These are phyloP conservation scores for Aspergillus quadrilineatus DNA, from an alignment of 2,329 filamentous ascomycete species.

Conservation along the genomic window DNA sequence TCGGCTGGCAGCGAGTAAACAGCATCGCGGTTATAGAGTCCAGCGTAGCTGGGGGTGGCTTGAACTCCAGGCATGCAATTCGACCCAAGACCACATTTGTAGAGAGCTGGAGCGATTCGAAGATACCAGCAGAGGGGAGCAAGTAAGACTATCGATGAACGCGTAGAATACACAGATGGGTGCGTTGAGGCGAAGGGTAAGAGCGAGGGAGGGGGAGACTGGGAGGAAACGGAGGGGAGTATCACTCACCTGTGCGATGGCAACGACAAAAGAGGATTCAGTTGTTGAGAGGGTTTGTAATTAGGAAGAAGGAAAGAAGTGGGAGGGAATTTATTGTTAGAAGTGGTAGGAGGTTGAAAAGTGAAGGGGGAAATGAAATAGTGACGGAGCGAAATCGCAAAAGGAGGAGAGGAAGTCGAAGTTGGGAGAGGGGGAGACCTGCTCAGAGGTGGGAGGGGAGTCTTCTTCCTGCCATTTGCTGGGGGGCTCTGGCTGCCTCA, in stretches of 20 bases:
- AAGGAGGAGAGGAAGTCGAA: slow-evolving; percentile 4
- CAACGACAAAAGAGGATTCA: slow-evolving; percentile 9
- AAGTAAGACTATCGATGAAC: background rate
- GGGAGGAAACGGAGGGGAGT: slow-evolving; percentile 17
- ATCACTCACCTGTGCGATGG: slow-evolving; percentile 27
- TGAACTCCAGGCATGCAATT: slow-evolving; percentile 14
- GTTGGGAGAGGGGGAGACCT: slow-evolving; percentile 13
- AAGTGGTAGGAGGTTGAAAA: slow-evolving; percentile 13
- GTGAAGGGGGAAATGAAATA: slow-evolving; percentile 11
- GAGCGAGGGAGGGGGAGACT: slow-evolving; percentile 14
- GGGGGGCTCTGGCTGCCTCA: slow-evolving; percentile 5
- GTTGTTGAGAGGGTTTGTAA: slow-evolving; percentile 13
- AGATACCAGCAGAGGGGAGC: background rate
- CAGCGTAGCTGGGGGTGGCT: slow-evolving; percentile 16
- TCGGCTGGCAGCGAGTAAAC: slow-evolving; percentile 18
- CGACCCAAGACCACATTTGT: slow-evolving; percentile 4
- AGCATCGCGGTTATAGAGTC: slow-evolving; percentile 16
- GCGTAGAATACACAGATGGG: slow-evolving; percentile 5
- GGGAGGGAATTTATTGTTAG: slow-evolving; percentile 17
- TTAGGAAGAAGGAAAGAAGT: slow-evolving; percentile 17
- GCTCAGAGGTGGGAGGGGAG: slow-evolving; percentile 17
- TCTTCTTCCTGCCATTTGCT: slow-evolving; percentile 1
- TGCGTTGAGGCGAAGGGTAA: slow-evolving; percentile 9
- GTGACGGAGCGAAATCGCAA: slow-evolving; percentile 1
- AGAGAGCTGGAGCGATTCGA: background rate